Evolutionary conservation across 1,139 yeast genomes (phyloP).

Genomic region (Hyphopichia pseudoburtonii): DNA sequence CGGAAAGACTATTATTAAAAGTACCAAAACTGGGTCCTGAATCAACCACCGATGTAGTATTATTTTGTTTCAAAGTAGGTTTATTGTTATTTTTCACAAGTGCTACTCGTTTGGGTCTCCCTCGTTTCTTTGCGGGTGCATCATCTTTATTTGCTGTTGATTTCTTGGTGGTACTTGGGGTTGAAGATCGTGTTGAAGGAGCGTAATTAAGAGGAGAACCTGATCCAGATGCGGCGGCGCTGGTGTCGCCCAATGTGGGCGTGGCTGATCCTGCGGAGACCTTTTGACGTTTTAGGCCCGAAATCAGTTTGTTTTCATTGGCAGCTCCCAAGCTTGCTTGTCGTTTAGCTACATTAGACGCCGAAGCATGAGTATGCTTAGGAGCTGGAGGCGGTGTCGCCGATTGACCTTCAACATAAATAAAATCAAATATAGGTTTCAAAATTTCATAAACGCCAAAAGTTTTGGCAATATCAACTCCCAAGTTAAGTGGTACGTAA

Average conservation of each 20-base stretch:
- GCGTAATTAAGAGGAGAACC: not conserved
- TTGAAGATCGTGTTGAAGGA: not conserved
- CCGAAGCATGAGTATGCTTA: conserved; percentile 74
- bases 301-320: conserved; percentile 19
- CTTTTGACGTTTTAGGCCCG: conserved; percentile 5
- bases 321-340: conserved; percentile 24
- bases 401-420: conserved; percentile 53
- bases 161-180: too few relatives aligned
- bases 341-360: conserved; percentile 49
- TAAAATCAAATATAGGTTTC: conserved; percentile 66
- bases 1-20: conserved; percentile 16
- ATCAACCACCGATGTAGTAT: conserved; percentile 32
- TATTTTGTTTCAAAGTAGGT: conserved; percentile 28
- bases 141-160: conserved; percentile 10
- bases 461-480: conserved; percentile 64
- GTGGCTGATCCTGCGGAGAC: conserved; percentile 1
- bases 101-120: conserved; percentile 46
- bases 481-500: conserved; percentile 77
- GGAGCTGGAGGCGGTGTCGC: conserved; percentile 82
- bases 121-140: conserved; percentile 45
- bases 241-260: conserved; percentile 1
- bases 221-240: not conserved
- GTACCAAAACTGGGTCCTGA: conserved; percentile 31
- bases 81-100: conserved; percentile 20
- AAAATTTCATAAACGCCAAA: conserved; percentile 71